These are phyloP conservation scores for Hypsizygus marmoreus DNA, from an alignment of 768 basidiomycete species.

Conservation along the genomic window DNA sequence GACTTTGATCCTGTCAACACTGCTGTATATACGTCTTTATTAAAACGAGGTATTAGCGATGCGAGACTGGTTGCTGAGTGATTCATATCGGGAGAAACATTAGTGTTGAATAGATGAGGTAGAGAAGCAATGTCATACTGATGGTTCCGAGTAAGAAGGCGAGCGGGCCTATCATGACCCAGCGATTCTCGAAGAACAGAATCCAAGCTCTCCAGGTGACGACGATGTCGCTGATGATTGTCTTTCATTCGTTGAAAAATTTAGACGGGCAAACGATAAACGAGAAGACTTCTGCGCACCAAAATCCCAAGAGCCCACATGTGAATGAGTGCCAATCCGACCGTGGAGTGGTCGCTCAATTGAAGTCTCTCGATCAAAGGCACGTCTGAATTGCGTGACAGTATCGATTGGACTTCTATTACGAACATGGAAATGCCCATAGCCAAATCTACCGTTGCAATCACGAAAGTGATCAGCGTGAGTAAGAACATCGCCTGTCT, in stretches of 20 bases:
- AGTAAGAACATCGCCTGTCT: not conserved
- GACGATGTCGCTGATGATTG: slow-evolving; percentile 9
- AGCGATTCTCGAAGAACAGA: slow-evolving; percentile 3
- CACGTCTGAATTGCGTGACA: not conserved
- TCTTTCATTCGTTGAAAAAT: too few relatives aligned
- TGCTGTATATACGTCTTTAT: not conserved
- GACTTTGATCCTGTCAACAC: not conserved
- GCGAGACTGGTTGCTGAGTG: slow-evolving; percentile 1
- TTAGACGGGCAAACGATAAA: not conserved
- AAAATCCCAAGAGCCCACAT: not conserved
- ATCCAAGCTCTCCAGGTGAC: slow-evolving; percentile 14
- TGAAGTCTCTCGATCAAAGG: not conserved
- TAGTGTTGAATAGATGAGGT: not conserved
- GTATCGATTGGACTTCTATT: not conserved
- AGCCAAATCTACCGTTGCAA: not conserved
- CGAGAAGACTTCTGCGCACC: not conserved
- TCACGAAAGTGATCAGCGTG: not conserved
- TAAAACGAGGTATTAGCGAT: slow-evolving; percentile 8
- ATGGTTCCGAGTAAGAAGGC: slow-evolving; percentile 5
- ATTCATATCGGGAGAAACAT: not conserved
- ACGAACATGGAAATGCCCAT: not conserved
- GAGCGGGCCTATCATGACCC: slow-evolving; percentile 9
- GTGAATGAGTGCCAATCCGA: not conserved
- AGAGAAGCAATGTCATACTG: too few relatives aligned
- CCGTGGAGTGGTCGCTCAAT: not conserved